phyloP scores from a whole-genome alignment of 129 eudicot genomes.

The Helianthus tuberosus region DNA sequence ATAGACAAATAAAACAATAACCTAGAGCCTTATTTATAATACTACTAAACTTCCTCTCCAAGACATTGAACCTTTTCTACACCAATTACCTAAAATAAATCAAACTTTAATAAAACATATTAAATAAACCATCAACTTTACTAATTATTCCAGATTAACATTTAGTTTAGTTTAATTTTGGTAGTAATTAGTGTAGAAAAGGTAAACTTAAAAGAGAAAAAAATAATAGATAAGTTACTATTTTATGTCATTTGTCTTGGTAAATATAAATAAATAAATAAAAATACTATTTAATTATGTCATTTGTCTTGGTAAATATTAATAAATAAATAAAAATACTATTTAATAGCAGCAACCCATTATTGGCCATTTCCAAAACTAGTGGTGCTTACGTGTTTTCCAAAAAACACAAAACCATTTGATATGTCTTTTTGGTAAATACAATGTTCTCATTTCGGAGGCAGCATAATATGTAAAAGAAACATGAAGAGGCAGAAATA shows the following conservation, averaged over 20 bases:
- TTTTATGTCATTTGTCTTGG: not conserved
- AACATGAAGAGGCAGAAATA: conserved; percentile 9
- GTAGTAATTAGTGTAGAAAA: too few species aligned
- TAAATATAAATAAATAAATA: not conserved
- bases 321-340: not conserved
- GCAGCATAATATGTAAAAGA: conserved; percentile 17
- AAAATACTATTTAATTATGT: not conserved
- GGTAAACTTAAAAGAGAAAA: too few species aligned
- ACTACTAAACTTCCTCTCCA: too few species aligned
- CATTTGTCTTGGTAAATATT: not conserved
- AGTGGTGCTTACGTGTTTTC: conserved; percentile 20
- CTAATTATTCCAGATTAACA: too few species aligned
- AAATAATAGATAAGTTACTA: too few species aligned
- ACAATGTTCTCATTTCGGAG: not conserved
- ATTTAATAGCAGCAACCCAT: not conserved
- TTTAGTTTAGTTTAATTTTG: too few species aligned
- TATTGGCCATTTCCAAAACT: conserved; percentile 13
- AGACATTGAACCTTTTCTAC: too few species aligned
- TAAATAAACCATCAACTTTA: too few species aligned
- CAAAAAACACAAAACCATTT: conserved; percentile 11
- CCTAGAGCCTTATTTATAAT: too few species aligned
- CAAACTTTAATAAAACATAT: too few species aligned
- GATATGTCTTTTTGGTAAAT: not conserved
- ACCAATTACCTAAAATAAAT: too few species aligned
- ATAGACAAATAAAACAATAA: too few species aligned